These are phyloP conservation scores for Jatropha podagrica DNA, from an alignment of 441 rosid genomes.

Conservation along the genomic window DNA sequence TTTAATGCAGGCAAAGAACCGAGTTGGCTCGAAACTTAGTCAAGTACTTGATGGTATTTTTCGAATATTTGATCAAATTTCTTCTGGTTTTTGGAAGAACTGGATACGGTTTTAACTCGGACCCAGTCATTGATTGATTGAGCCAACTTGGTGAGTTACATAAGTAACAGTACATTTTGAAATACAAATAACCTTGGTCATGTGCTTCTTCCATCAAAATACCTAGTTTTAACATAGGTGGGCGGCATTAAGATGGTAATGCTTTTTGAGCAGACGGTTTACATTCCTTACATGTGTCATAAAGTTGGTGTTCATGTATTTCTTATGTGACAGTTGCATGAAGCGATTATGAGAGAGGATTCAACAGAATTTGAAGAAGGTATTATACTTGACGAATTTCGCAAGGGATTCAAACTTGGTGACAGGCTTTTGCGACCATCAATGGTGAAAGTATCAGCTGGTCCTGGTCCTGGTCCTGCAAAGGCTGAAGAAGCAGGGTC, in stretches of 20 bases:
- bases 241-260: background rate
- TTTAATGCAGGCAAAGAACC: slow-evolving; percentile 55
- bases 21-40: slow-evolving; percentile 62
- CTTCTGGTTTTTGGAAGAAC: slow-evolving; percentile 59
- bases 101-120: slow-evolving; percentile 45
- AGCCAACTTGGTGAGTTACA: slow-evolving; percentile 57
- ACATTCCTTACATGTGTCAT: too few relatives aligned
- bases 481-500: slow-evolving; percentile 40
- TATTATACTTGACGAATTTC: slow-evolving; percentile 67
- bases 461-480: slow-evolving; percentile 90
- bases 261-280: background rate
- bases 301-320: background rate
- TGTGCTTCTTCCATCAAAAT: slow-evolving; percentile 13
- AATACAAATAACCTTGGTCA: slow-evolving; percentile 11
- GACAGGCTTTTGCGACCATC: slow-evolving; percentile 90
- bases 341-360: slow-evolving; percentile 93
- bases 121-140: slow-evolving; percentile 44
- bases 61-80: slow-evolving; percentile 41
- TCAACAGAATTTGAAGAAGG: slow-evolving; percentile 80
- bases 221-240: background rate
- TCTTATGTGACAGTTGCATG: slow-evolving; percentile 61
- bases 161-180: slow-evolving; percentile 2
- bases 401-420: slow-evolving; percentile 82
- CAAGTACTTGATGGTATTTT: slow-evolving; percentile 47
- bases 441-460: slow-evolving; percentile 98